These are phyloP conservation scores for Pseudozyma sp. DNA, from an alignment of 1,284 basidiomycete species.

Conservation along the genomic window DNA sequence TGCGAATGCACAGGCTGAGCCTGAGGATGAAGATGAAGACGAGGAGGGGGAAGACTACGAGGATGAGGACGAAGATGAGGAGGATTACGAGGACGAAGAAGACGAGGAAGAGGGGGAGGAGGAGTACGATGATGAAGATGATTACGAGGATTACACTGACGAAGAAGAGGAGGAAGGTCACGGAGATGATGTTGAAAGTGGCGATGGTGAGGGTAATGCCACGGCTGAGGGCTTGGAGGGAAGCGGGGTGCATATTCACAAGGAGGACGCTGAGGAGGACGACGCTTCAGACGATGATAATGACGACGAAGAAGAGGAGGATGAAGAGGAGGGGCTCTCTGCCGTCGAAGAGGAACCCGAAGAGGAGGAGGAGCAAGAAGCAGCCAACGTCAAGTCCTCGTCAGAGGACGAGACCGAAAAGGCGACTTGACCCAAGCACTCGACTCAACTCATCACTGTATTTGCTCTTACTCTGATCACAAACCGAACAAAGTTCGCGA, in stretches of 20 bases:
- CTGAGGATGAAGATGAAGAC: constrained; percentile 31
- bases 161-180: constrained; percentile 20
- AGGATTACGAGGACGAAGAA: constrained; percentile 56
- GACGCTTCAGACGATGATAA: constrained; percentile 32
- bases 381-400: constrained; percentile 8
- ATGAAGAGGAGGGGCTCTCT: constrained; percentile 45
- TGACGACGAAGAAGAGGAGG: constrained; percentile 44
- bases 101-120: constrained; percentile 45
- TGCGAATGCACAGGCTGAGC: background rate
- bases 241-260: constrained; percentile 24
- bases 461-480: background rate
- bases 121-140: constrained; percentile 5
- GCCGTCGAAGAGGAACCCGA: constrained; percentile 50
- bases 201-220: constrained; percentile 49
- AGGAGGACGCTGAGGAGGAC: constrained; percentile 42
- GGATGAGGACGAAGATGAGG: constrained; percentile 41
- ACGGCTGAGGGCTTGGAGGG: constrained; percentile 30
- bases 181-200: constrained; percentile 28
- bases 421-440: background rate
- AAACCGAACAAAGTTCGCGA: background rate
- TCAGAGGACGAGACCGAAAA: background rate
- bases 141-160: constrained; percentile 12
- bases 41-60: constrained; percentile 47
- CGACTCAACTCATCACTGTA: background rate
- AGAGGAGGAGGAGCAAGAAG: constrained; percentile 27